Base-by-base conservation (phyloP, 345 rosid species). In the Cardamine occulta region DNA sequence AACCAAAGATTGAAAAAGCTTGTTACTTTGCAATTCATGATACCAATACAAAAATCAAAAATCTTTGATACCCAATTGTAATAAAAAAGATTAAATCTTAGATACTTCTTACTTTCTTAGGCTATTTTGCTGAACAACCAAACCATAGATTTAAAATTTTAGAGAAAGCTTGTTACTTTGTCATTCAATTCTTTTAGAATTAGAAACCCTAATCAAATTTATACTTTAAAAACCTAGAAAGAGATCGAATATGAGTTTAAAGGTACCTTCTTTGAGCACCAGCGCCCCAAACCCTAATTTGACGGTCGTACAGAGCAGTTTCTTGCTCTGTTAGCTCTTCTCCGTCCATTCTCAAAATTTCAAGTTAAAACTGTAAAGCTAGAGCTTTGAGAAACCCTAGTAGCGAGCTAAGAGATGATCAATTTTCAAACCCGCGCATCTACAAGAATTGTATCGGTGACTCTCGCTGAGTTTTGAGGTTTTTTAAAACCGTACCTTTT, bases 281-380 rank as follows among this genome's bases (percentile, higher is more conserved):
- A 63, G 93, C 97, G 0, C 99, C 99, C 99, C 97, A 95, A 85
- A 95, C 99, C 90, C 97, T 88, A 86, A 95, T 92, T 71, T 90
- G 97, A 28, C 99, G 91, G 76, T 92, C 97, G 73, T 92, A 95
- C 19, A 92, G 63, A 13, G 97, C 99, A 62, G 98, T 95, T 68
- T 95, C 99, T 79, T 95, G 97, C 89, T 86, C 97, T 3, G 99
- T 95, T 71, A 95, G 81, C 86, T 92, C 89, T 73, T 94, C 97
- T 14, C 96, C 97, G 58, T 88, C 87, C 97, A 87, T 87, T 31
- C 37, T 63, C 64, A 70, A 57, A 63, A 51, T 8, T 61, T 63
- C 4, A 81, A 74, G 60, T 70, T 80, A 42, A 42, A 35, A 11
- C 15, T n/a, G 63, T 26, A 12, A 42, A 11, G 23, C 56, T 29